These are phyloP conservation scores for Sergeia podlipaevii DNA, from an alignment of 208 protist species.

Conservation along the genomic window DNA sequence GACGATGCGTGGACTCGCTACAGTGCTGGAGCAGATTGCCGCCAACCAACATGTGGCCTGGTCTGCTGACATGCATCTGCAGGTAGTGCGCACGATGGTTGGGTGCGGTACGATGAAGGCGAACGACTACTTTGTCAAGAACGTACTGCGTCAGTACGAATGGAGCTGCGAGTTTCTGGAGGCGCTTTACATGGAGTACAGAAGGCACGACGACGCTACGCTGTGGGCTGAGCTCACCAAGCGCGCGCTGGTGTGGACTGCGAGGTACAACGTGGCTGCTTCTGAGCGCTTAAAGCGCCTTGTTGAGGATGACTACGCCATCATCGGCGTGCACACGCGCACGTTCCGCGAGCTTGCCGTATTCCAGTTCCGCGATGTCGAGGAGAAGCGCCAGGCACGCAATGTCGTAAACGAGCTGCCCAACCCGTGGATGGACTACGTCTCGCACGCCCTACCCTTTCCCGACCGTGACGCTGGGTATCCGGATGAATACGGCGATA, in stretches of 20 bases:
- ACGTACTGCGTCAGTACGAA: slow-evolving; percentile 83
- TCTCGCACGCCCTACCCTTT: slow-evolving; percentile 86
- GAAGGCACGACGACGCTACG: slow-evolving; percentile 75
- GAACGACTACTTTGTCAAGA: slow-evolving; percentile 88
- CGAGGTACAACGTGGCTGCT: slow-evolving; percentile 73
- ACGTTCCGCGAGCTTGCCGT: slow-evolving; percentile 87
- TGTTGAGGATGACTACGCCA: slow-evolving; percentile 90
- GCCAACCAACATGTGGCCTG: slow-evolving; percentile 72
- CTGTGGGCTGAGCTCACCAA: slow-evolving; percentile 88
- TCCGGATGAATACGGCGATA: slow-evolving; percentile 89
- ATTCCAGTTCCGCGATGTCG: slow-evolving; percentile 87
- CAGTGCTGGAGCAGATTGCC: slow-evolving; percentile 59
- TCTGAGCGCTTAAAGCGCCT: slow-evolving; percentile 76
- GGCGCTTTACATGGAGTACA: slow-evolving; percentile 86
- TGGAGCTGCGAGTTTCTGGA: slow-evolving; percentile 82
- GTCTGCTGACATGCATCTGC: slow-evolving; percentile 86
- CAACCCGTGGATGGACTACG: slow-evolving; percentile 88
- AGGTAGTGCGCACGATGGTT: slow-evolving; percentile 72
- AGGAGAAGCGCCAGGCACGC: slow-evolving; percentile 74
- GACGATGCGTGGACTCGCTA: slow-evolving; percentile 39
- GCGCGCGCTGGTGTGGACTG: slow-evolving; percentile 86
- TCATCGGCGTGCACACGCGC: slow-evolving; percentile 85
- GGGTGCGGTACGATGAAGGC: slow-evolving; percentile 87
- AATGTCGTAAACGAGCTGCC: slow-evolving; percentile 80
- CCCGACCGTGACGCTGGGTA: slow-evolving; percentile 89